Percentiles rank a stretch among this genome's conserved stretches.
These are phyloP conservation scores for Clitocybe nebularis DNA, from an alignment of 1,284 basidiomycete species.

Conservation along the genomic window DNA sequence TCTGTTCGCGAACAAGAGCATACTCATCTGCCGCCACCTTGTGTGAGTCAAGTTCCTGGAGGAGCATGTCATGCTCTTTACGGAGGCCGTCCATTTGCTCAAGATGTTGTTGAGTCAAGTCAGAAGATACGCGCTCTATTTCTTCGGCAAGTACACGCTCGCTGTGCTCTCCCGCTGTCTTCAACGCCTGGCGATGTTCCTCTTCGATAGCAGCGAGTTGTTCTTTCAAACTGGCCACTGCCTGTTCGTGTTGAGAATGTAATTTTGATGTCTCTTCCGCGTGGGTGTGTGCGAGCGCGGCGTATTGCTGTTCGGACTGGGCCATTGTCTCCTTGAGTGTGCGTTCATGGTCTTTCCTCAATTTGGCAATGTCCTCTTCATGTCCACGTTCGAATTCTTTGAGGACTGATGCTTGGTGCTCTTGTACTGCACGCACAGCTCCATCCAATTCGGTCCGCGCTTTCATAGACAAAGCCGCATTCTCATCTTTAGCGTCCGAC, in stretches of 20 bases:
- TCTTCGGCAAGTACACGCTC: slow-evolving; percentile 20
- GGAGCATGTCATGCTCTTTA: slow-evolving; percentile 51
- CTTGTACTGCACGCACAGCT: slow-evolving; percentile 42
- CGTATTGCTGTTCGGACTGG: slow-evolving; percentile 23
- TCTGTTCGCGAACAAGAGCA: slow-evolving; percentile 45
- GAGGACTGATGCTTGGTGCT: slow-evolving; percentile 53
- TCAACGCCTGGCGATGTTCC: slow-evolving; percentile 23
- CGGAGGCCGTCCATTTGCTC: slow-evolving; percentile 41
- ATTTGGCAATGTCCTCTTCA: slow-evolving; percentile 43
- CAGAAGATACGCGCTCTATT: slow-evolving; percentile 17
- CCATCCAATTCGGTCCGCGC: slow-evolving; percentile 49
- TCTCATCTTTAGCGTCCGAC: slow-evolving; percentile 43
- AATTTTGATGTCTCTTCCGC: slow-evolving; percentile 29
- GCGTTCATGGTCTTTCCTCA: slow-evolving; percentile 43
- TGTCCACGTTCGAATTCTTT: slow-evolving; percentile 53
- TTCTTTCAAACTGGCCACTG: slow-evolving; percentile 39
- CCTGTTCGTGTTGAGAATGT: slow-evolving; percentile 39
- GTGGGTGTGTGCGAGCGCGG: slow-evolving; percentile 22
- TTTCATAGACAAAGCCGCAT: slow-evolving; percentile 32
- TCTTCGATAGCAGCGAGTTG: slow-evolving; percentile 41
- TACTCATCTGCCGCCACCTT: slow-evolving; percentile 59
- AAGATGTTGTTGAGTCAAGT: slow-evolving; percentile 31
- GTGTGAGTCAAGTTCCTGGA: slow-evolving; percentile 60
- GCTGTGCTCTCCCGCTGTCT: slow-evolving; percentile 16
- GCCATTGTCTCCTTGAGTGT: slow-evolving; percentile 23